Conservation (phyloP, 805 yeast genomes). For the Barnettozyma vustinii region DNA sequence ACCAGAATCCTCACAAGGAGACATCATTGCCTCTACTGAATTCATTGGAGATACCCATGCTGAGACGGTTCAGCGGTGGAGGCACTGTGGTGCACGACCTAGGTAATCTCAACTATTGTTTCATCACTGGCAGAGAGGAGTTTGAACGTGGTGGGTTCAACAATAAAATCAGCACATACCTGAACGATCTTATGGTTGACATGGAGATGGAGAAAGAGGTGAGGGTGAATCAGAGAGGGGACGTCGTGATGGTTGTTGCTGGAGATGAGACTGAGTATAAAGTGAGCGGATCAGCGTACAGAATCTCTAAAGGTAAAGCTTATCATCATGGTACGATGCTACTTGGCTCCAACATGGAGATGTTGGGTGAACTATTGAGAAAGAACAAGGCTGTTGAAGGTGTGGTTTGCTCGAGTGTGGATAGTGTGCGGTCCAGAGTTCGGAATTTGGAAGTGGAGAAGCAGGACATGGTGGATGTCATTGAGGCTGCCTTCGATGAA, state of each 20-base stretch:
- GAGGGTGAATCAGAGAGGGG: conserved; percentile 69
- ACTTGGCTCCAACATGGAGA: conserved; percentile 55
- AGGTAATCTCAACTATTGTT: conserved; percentile 85
- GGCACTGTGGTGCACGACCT: conserved; percentile 94
- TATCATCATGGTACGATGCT: conserved; percentile 98
- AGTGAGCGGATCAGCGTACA: conserved; percentile 91
- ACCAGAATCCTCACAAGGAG: conserved; percentile 94
- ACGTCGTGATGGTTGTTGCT: conserved; percentile 41
- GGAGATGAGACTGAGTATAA: conserved; percentile 42
- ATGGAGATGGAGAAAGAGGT: background rate
- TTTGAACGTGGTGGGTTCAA: conserved; percentile 47
- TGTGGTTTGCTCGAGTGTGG: conserved; percentile 43
- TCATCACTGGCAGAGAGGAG: conserved; percentile 58
- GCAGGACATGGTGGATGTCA: conserved; percentile 39
- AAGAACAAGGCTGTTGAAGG: conserved; percentile 25
- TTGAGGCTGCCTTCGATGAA: conserved; percentile 24
- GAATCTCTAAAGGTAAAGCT: conserved; percentile 72
- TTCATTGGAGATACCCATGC: conserved; percentile 50
- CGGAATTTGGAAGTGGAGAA: conserved; percentile 48
- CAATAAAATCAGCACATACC: conserved; percentile 34
- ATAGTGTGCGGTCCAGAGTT: conserved; percentile 79
- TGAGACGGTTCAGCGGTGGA: conserved; percentile 87
- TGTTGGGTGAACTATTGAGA: conserved; percentile 53
- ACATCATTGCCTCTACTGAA: conserved; percentile 54
- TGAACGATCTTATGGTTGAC: conserved; percentile 12